These are phyloP conservation scores for Magnolia changhungtana DNA, from an alignment of 164 flowering plant genomes.

Conservation along the genomic window DNA sequence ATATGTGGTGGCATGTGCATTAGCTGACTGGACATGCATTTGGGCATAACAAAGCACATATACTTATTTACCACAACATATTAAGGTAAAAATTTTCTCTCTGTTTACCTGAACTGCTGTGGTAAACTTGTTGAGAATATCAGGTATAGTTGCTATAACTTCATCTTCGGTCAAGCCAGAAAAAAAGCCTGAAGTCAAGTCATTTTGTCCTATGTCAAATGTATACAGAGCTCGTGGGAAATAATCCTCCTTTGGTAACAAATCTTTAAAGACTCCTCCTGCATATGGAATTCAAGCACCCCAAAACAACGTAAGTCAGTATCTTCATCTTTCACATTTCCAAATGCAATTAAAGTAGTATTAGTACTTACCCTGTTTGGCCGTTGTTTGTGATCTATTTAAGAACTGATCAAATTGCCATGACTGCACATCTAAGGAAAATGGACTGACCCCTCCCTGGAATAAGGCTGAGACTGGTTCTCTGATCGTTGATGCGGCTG, in stretches of 20 bases:
- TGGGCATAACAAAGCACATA: not conserved
- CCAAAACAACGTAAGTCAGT: not conserved
- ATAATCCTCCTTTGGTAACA: constrained; percentile 37
- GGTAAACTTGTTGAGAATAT: constrained; percentile 35
- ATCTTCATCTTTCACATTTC: not conserved
- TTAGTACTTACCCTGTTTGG: constrained; percentile 22
- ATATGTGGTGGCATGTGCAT: not conserved
- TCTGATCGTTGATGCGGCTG: constrained; percentile 39
- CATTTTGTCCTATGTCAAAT: constrained; percentile 60
- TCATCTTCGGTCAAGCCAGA: constrained; percentile 36
- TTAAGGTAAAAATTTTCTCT: not conserved
- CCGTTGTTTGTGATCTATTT: constrained; percentile 27
- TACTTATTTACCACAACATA: not conserved
- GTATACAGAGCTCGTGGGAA: constrained; percentile 46
- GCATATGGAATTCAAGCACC: not conserved
- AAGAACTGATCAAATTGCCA: constrained; percentile 40
- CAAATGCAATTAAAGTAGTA: not conserved
- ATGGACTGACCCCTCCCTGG: constrained; percentile 58
- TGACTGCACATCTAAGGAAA: constrained; percentile 49
- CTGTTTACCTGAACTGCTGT: constrained; percentile 34
- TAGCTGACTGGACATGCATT: too few relatives aligned
- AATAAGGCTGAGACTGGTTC: constrained; percentile 42
- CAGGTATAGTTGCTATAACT: constrained; percentile 43
- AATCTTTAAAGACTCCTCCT: constrained; percentile 23
- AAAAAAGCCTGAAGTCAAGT: constrained; percentile 41